Conservation (phyloP, 2,329 filamentous ascomycete species). For the Cladosporium sp. region DNA sequence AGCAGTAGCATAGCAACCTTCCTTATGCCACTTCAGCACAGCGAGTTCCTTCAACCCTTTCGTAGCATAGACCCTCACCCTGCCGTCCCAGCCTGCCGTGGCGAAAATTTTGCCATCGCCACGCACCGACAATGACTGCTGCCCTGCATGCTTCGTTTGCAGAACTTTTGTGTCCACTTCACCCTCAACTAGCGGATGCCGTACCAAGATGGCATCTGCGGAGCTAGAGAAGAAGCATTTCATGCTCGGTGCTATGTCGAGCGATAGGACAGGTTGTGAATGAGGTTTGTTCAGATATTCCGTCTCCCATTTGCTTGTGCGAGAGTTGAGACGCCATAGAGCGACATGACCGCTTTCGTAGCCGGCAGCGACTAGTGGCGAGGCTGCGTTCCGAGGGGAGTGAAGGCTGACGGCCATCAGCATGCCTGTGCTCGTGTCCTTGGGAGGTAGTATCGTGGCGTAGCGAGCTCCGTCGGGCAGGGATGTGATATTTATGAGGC, state of each 20-base stretch:
- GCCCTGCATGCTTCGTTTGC: constrained; percentile 84
- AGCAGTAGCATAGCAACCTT: constrained; percentile 76
- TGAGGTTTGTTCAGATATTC: constrained; percentile 66
- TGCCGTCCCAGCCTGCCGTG: constrained; percentile 88
- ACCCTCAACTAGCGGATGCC: constrained; percentile 57
- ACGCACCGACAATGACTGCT: constrained; percentile 74
- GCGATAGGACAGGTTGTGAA: constrained; percentile 74
- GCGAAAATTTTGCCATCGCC: constrained; percentile 79
- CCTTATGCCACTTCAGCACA: constrained; percentile 89
- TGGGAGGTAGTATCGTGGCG: constrained; percentile 53
- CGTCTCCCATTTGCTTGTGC: constrained; percentile 47
- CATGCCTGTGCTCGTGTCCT: constrained; percentile 63
- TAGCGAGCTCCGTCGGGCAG: constrained; percentile 71
- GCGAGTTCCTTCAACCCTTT: constrained; percentile 83
- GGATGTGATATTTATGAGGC: constrained; percentile 73
- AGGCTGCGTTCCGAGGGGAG: constrained; percentile 37
- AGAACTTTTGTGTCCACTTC: constrained; percentile 27
- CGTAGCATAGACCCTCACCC: constrained; percentile 70
- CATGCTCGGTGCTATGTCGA: constrained; percentile 35
- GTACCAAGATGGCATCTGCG: constrained; percentile 74
- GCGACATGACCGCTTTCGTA: constrained; percentile 81
- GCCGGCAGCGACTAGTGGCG: constrained; percentile 65
- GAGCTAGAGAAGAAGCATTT: constrained; percentile 72
- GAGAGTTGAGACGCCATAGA: constrained; percentile 43
- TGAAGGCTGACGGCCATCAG: constrained; percentile 68